Evolutionary conservation across 371 early-diverging fungal genomes (phyloP).

Genomic region (Saksenaea vasiformis): DNA sequence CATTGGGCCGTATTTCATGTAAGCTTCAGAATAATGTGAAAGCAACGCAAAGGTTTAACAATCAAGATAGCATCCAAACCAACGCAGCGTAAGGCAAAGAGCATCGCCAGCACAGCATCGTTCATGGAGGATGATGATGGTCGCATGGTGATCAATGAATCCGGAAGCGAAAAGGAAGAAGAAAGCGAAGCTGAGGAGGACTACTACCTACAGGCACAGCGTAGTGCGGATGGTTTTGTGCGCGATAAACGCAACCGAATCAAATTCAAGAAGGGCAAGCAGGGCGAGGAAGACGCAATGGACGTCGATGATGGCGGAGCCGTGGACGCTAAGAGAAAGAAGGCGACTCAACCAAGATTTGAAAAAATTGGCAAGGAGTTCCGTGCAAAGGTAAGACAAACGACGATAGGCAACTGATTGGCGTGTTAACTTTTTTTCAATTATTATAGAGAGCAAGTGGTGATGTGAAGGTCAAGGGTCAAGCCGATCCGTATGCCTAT

Average conservation of each 20-base stretch:
- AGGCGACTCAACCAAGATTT: conserved; percentile 23
- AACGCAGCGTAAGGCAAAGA: conserved; percentile 51
- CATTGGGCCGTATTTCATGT: conserved; percentile 77
- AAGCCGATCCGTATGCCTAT: conserved; percentile 95
- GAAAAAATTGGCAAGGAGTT: conserved; percentile 59
- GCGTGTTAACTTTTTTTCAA: not conserved
- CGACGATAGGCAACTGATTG: not conserved
- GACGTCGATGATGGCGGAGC: conserved; percentile 65
- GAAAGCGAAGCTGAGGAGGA: conserved; percentile 64
- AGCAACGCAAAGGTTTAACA: too few relatives aligned
- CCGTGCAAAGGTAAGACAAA: conserved; percentile 56
- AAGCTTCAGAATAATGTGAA: conserved; percentile 18
- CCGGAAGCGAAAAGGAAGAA: conserved; percentile 41
- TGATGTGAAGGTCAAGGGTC: conserved; percentile 88
- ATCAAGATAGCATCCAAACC: conserved; percentile 34
- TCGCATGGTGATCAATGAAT: conserved; percentile 78
- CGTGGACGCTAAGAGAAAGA: conserved; percentile 32
- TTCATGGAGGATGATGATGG: conserved; percentile 78
- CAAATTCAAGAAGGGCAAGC: conserved; percentile 81
- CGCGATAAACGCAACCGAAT: conserved; percentile 83
- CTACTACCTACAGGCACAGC: conserved; percentile 82
- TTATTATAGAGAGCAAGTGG: conserved; percentile 76
- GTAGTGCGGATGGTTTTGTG: conserved; percentile 82
- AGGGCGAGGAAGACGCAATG: conserved; percentile 46
- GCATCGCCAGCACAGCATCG: conserved; percentile 34